These are phyloP conservation scores for Boletus rufocinnamomeus DNA, from an alignment of 768 basidiomycete genomes.

Conservation along the genomic window DNA sequence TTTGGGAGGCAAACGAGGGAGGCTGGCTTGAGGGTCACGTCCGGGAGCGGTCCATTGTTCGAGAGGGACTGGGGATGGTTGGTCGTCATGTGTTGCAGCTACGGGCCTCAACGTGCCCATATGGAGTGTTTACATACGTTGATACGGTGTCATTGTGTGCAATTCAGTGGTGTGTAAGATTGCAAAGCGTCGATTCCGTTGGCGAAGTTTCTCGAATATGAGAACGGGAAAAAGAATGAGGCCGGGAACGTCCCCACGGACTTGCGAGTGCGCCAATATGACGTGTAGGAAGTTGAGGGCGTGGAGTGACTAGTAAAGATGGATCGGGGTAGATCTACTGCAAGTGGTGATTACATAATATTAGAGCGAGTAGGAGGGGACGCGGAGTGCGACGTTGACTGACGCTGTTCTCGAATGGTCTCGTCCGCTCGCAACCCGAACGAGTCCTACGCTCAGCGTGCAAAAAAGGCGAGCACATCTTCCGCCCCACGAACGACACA, in stretches of 20 bases:
- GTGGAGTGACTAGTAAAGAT: constrained; percentile 6
- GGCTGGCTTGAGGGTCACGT: constrained; percentile 21
- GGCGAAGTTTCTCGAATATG: too few species aligned
- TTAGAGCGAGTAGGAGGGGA: constrained; percentile 5
- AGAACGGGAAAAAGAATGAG: too few species aligned
- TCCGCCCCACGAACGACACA: neutral
- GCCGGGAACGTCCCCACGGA: too few species aligned
- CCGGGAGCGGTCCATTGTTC: constrained; percentile 15
- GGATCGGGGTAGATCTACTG: constrained; percentile 19
- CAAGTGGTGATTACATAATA: constrained; percentile 23
- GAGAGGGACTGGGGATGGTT: constrained; percentile 8
- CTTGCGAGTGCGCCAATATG: too few species aligned
- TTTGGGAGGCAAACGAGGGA: constrained; percentile 35
- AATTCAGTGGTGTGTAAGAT: too few species aligned
- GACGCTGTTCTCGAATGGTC: constrained; percentile 32
- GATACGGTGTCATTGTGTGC: neutral
- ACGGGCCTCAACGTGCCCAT: constrained; percentile 42
- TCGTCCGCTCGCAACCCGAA: constrained; percentile 40
- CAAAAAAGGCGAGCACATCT: constrained; percentile 43
- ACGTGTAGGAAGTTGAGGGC: too few species aligned
- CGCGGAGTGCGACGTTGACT: constrained; percentile 27
- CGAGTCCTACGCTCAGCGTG: constrained; percentile 61
- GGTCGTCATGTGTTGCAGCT: constrained; percentile 17
- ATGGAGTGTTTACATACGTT: neutral
- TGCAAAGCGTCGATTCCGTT: too few species aligned